These are phyloP conservation scores for Aureobasidium sp. DNA, from an alignment of 2,329 filamentous ascomycete species.

Conservation along the genomic window DNA sequence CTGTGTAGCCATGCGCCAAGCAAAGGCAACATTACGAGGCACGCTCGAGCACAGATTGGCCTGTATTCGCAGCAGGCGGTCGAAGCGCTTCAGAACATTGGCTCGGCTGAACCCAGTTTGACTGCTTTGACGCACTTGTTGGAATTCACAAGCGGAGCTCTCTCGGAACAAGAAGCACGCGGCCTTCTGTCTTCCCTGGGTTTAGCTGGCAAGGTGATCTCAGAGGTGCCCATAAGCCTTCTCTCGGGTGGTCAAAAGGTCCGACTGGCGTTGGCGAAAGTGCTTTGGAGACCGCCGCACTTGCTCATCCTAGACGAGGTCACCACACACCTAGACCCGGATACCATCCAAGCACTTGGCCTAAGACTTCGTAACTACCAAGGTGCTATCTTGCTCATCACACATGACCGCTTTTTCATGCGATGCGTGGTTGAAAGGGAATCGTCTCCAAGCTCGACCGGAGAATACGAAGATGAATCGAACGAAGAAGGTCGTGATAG, in stretches of 20 bases:
- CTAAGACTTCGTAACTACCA: constrained; percentile 60
- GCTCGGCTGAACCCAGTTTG: constrained; percentile 44
- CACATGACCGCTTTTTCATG: constrained; percentile 78
- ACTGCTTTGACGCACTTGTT: constrained; percentile 61
- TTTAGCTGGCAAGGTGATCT: constrained; percentile 61
- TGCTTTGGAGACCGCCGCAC: constrained; percentile 64
- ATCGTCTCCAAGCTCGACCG: neutral
- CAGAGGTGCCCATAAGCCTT: constrained; percentile 64
- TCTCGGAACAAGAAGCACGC: constrained; percentile 62
- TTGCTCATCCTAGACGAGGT: constrained; percentile 72
- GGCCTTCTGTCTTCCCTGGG: constrained; percentile 62
- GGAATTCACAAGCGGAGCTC: constrained; percentile 25
- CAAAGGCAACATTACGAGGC: constrained; percentile 55
- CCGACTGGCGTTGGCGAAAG: constrained; percentile 57
- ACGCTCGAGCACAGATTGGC: constrained; percentile 58
- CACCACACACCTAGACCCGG: constrained; percentile 77
- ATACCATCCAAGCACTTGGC: constrained; percentile 67
- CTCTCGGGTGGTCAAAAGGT: constrained; percentile 72
- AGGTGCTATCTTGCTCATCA: constrained; percentile 70
- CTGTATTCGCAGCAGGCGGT: constrained; percentile 79
- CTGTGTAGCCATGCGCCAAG: constrained; percentile 36
- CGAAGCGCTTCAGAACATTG: constrained; percentile 56
- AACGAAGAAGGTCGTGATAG: neutral
- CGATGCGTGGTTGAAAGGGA: constrained; percentile 63
- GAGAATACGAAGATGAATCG: neutral